phyloP scores from a whole-genome alignment of 2,329 filamentous ascomycete genomes.

The Alternaria metachromatica region DNA sequence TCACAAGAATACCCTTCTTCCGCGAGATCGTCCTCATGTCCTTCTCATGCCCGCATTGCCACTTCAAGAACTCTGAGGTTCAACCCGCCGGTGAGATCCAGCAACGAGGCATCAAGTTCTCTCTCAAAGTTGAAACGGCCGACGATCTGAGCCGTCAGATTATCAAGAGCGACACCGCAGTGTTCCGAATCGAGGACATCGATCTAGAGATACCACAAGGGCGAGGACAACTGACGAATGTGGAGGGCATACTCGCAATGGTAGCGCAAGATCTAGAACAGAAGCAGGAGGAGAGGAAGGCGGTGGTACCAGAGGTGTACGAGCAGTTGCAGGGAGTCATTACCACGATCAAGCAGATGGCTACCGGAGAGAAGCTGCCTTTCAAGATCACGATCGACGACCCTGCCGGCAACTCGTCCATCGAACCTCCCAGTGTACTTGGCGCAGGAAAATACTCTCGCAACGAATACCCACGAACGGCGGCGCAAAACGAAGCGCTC shows the following conservation, averaged over 20 bases:
- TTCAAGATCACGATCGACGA: slow-evolving; percentile 91
- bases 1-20: slow-evolving; percentile 95
- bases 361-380: slow-evolving; percentile 78
- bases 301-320: slow-evolving; percentile 77
- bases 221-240: slow-evolving; percentile 88
- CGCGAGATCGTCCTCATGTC: slow-evolving; percentile 98
- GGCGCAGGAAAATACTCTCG: slow-evolving; percentile 90
- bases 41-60: slow-evolving; percentile 89
- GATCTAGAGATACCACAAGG: slow-evolving; percentile 93
- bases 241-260: slow-evolving; percentile 83
- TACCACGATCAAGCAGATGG: slow-evolving; percentile 74
- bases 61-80: slow-evolving; percentile 90
- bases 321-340: slow-evolving; percentile 81
- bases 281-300: slow-evolving; percentile 82
- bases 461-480: slow-evolving; percentile 79
- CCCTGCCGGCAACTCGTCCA: slow-evolving; percentile 94
- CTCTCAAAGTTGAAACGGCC: slow-evolving; percentile 75
- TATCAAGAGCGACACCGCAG: slow-evolving; percentile 87
- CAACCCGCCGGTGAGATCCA: slow-evolving; percentile 93
- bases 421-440: slow-evolving; percentile 78
- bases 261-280: slow-evolving; percentile 81
- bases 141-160: slow-evolving; percentile 85
- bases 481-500: slow-evolving; percentile 85
- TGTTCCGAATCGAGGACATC: slow-evolving; percentile 86
- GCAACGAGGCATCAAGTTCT: slow-evolving; percentile 83